Evolutionary conservation across 2,329 filamentous ascomycete genomes (phyloP), one percentile per base, ranked within the genome.

Genomic region (Ascosphaera acerosa): DNA sequence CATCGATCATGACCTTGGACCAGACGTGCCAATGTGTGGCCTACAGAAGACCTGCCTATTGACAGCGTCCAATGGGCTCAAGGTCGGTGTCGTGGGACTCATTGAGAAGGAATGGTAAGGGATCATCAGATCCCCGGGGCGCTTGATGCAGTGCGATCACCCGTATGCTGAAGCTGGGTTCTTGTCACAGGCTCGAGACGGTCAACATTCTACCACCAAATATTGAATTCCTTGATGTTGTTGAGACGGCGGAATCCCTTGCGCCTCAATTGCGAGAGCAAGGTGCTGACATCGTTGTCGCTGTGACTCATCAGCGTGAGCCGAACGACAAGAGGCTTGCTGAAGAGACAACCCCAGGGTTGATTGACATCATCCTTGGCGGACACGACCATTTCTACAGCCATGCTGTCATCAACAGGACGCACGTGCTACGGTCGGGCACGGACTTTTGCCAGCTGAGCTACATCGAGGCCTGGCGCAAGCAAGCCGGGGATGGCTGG

Each of bases 361-460:
- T 76, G 33, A 70, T 90, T 14, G 82, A 92, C 47, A 67, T 91
- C 20, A 75, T 92, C 28, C 61, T 91, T 0, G 80, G 81, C 30
- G 81, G 81, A 0, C 81, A 91, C 44, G 82, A 91, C 42, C 82
- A 92, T 47, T 87, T 74, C 51, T 91, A 91, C 46, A 63, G 62
- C 10, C 78, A 91, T 51, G 65, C 61, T 33, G 45, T 81, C 33
- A 63, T 87, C 48, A 81, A 82, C 36, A 73, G 72, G 6, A 76
- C 68, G 0, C 81, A 91, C 43, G 66, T 90, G 2, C 57, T 92
- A n/a, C 67, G 82, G 2, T 89, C 77, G 0, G 81, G 82, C 1
- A 78, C 72, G 12, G 82, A 92, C 48, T 92, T 91, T 54, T 89
- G 87, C 52, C 76, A 92, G 47, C 57, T 91, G 19, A 87, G 76